Conservation (phyloP, 495 filamentous ascomycete genomes). For the Hypoxylon cercidicola region DNA sequence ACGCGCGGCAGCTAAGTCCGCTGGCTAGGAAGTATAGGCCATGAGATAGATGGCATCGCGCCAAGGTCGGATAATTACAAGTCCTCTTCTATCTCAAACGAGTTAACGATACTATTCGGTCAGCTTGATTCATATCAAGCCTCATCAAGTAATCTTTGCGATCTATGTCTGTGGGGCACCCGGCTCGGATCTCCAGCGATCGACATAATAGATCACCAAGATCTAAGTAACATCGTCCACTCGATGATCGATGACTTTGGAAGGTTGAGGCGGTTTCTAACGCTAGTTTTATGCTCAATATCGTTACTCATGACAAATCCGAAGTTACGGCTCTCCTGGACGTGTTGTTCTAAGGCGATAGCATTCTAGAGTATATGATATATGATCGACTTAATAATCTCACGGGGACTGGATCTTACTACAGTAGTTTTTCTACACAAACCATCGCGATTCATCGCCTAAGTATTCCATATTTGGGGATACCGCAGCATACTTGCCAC, state of each 20-base stretch:
- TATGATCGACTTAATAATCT: neutral
- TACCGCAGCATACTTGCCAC: neutral
- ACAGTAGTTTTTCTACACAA: neutral
- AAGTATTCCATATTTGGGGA: neutral
- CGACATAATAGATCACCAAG: constrained; percentile 26
- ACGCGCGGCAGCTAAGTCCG: constrained; percentile 19
- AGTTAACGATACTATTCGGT: constrained; percentile 4
- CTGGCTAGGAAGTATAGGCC: neutral
- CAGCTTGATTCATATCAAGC: constrained; percentile 1
- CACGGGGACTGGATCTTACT: neutral
- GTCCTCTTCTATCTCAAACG: constrained; percentile 18
- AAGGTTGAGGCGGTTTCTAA: constrained; percentile 16
- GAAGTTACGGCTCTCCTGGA: neutral
- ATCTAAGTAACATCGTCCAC: constrained; percentile 35
- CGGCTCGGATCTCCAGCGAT: constrained; percentile 31
- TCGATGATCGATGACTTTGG: constrained; percentile 31
- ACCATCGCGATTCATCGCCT: neutral
- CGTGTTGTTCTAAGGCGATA: neutral
- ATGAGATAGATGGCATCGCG: neutral
- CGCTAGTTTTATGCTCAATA: constrained; percentile 17
- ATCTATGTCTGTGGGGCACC: constrained; percentile 27
- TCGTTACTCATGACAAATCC: constrained; percentile 6
- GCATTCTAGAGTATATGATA: neutral
- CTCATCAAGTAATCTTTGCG: constrained; percentile 16
- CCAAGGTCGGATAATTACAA: constrained; percentile 1